Evolutionary conservation across 352 stramenopile genomes (phyloP).

Genomic region (Globisporangium acanthophoron): DNA sequence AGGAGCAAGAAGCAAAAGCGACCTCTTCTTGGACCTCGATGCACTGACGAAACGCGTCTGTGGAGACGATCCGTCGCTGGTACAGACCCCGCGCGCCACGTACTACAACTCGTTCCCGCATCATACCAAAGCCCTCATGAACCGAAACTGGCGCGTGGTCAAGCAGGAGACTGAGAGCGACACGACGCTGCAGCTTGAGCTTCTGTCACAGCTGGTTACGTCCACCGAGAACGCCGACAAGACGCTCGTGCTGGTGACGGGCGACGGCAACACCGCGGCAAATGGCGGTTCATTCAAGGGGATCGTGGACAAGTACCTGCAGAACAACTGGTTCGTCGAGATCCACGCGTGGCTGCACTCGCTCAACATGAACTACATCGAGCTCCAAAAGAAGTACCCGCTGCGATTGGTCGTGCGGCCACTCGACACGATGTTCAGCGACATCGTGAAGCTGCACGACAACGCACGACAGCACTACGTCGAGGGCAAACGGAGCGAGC

Average conservation of each 20-base stretch:
- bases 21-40: constrained; percentile 29
- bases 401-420: constrained; percentile 18
- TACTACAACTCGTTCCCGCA: constrained; percentile 23
- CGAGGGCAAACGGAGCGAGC: too few relatives aligned
- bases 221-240: constrained; percentile 18
- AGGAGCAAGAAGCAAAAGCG: constrained; percentile 18
- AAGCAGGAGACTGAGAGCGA: constrained; percentile 26
- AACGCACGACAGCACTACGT: too few relatives aligned
- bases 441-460: constrained; percentile 7
- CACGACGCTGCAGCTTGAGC: constrained; percentile 28
- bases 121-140: not conserved
- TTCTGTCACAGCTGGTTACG: constrained; percentile 20
- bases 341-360: constrained; percentile 37
- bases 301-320: constrained; percentile 25
- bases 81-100: constrained; percentile 16
- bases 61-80: constrained; percentile 3
- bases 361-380: constrained; percentile 25
- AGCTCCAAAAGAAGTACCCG: constrained; percentile 22
- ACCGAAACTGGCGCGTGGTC: constrained; percentile 20
- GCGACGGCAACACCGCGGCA: constrained; percentile 23
- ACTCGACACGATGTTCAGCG: constrained; percentile 23
- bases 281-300: constrained; percentile 30
- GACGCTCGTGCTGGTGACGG: constrained; percentile 36
- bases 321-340: constrained; percentile 29
- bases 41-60: constrained; percentile 25